Percentiles rank a stretch among this genome's conserved stretches.
Evolutionary conservation across 306 rosid genomes (phyloP).

Genomic region (Malus sieversii): DNA sequence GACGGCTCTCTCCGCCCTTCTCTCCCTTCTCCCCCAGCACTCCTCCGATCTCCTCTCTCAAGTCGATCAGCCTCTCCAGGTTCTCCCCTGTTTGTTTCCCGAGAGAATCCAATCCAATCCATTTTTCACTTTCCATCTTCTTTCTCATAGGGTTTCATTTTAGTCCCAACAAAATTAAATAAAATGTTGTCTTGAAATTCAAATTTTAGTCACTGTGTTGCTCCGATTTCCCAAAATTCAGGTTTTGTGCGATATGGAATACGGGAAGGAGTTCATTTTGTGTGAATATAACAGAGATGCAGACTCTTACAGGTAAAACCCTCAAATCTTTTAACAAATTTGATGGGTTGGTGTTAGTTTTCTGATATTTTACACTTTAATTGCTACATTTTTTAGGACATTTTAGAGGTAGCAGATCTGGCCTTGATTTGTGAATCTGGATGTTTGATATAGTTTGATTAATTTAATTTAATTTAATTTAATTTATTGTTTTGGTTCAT

Average conservation of each 20-base stretch:
- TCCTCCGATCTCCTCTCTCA: too few species aligned
- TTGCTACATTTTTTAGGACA: not conserved
- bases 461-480: too few species aligned
- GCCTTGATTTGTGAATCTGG: not conserved
- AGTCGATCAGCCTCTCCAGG: constrained; percentile 99
- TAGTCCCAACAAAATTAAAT: not conserved
- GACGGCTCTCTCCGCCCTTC: constrained; percentile 87
- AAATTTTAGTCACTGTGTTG: not conserved
- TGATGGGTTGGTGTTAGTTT: not conserved
- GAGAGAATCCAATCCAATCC: not conserved
- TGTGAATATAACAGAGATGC: constrained; percentile 48
- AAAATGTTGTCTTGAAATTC: not conserved
- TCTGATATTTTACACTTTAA: not conserved
- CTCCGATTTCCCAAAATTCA: constrained; percentile 9
- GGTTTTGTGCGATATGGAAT: constrained; percentile 61
- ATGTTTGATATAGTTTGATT: not conserved
- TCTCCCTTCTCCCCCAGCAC: too few species aligned
- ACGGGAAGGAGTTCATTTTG: constrained; percentile 79
- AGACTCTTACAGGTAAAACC: too few species aligned
- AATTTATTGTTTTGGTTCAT: not conserved
- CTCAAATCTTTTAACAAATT: not conserved
- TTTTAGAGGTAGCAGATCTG: not conserved
- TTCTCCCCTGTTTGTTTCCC: not conserved
- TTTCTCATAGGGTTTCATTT: not conserved
- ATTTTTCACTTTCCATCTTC: not conserved